phyloP scores from a whole-genome alignment of 768 basidiomycete species.

The Lepiota venenata region DNA sequence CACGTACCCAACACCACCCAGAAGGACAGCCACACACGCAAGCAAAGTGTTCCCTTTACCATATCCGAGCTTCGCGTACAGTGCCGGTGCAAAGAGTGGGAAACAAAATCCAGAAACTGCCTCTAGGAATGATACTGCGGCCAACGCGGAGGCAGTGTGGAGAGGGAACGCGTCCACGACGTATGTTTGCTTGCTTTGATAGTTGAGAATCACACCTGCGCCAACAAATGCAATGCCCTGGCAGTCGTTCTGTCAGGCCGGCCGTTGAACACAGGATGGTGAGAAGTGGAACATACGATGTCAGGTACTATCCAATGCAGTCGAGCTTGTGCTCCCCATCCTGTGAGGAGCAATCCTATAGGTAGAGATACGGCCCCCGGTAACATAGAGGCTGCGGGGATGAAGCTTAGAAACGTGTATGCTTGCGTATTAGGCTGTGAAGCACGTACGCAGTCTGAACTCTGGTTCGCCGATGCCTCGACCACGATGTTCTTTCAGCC shows the following conservation, averaged over 20 bases:
- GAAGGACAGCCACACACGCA: conserved; percentile 49
- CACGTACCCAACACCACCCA: conserved; percentile 62
- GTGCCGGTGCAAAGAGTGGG: conserved; percentile 69
- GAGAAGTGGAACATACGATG: conserved; percentile 42
- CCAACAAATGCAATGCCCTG: conserved; percentile 60
- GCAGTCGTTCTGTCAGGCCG: not conserved
- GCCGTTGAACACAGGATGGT: not conserved
- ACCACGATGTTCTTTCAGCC: conserved; percentile 45
- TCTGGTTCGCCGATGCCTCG: conserved; percentile 43
- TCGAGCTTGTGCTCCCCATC: conserved; percentile 60
- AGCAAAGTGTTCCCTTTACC: conserved; percentile 69
- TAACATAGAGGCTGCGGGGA: conserved; percentile 48
- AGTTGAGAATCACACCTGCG: conserved; percentile 53
- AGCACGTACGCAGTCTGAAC: conserved; percentile 42
- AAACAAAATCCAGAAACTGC: conserved; percentile 71
- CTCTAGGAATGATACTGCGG: conserved; percentile 60
- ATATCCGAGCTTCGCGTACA: conserved; percentile 64
- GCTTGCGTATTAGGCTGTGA: not conserved
- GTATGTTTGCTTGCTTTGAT: conserved; percentile 65
- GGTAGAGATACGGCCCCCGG: conserved; percentile 60
- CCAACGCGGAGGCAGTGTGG: conserved; percentile 68
- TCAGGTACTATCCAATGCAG: conserved; percentile 72
- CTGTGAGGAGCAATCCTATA: conserved; percentile 61
- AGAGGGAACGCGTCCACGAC: conserved; percentile 65
- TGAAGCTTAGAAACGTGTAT: not conserved